Conservation (phyloP, 1,139 yeast species). For the Arxiozyma telluris region DNA sequence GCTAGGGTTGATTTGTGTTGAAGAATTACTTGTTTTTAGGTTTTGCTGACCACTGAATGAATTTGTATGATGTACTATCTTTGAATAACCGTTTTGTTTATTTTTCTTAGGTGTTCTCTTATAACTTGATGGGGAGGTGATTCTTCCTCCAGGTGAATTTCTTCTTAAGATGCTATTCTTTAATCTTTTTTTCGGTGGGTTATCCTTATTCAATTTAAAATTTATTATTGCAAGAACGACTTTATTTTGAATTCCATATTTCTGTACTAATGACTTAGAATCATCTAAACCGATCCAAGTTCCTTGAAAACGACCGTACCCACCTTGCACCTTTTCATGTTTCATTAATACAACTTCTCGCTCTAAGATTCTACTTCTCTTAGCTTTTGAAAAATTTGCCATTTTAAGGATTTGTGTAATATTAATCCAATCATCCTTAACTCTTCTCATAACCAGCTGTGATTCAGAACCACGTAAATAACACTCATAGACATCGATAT, state of each 20-base stretch:
- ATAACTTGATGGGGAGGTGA: slow-evolving; percentile 28
- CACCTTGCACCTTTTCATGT: slow-evolving; percentile 91
- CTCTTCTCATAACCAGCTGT: slow-evolving; percentile 54
- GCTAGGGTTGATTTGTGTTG: slow-evolving; percentile 26
- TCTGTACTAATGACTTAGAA: slow-evolving; percentile 46
- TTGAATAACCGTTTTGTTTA: slow-evolving; percentile 8
- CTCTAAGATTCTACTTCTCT: slow-evolving; percentile 74
- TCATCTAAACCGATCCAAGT: slow-evolving; percentile 74
- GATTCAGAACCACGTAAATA: slow-evolving; percentile 30
- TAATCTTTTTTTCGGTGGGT: slow-evolving; percentile 41
- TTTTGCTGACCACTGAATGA: not conserved
- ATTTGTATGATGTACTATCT: not conserved
- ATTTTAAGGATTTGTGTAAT: slow-evolving; percentile 88
- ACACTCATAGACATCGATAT: slow-evolving; percentile 52
- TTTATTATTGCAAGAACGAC: slow-evolving; percentile 45
- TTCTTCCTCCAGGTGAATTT: slow-evolving; percentile 27
- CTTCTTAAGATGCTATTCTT: slow-evolving; percentile 32
- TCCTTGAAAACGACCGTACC: slow-evolving; percentile 89
- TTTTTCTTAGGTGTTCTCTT: slow-evolving; percentile 30
- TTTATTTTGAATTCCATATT: slow-evolving; percentile 46
- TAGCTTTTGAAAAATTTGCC: slow-evolving; percentile 79
- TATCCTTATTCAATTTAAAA: slow-evolving; percentile 41
- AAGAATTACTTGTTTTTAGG: not conserved
- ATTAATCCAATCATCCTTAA: slow-evolving; percentile 73
- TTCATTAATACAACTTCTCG: slow-evolving; percentile 75